Evolutionary conservation across 2,329 filamentous ascomycete genomes (phyloP).

Genomic region (Diaporthe citri): DNA sequence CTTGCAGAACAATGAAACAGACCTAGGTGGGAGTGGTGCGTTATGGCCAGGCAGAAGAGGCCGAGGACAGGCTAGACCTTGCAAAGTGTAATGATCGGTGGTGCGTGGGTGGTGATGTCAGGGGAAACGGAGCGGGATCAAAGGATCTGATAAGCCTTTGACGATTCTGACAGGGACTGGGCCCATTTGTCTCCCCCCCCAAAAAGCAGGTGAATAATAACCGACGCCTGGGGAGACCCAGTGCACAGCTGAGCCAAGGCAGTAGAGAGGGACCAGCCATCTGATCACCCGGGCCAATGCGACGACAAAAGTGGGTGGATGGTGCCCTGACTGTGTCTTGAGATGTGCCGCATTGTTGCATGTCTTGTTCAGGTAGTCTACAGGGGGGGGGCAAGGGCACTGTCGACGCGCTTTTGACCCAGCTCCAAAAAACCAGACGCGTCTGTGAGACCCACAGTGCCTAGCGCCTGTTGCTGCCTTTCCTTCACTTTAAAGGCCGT

Average conservation of each 20-base stretch:
- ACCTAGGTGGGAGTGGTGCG: neutral
- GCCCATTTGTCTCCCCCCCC: neutral
- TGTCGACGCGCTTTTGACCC: constrained; percentile 32
- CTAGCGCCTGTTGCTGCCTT: constrained; percentile 26
- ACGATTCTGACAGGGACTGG: constrained; percentile 19
- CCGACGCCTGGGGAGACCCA: neutral
- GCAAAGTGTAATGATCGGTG: constrained; percentile 14
- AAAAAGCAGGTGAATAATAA: neutral
- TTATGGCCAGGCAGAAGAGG: constrained; percentile 1
- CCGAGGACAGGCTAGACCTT: constrained; percentile 28
- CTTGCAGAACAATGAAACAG: neutral
- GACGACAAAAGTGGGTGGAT: constrained; percentile 27
- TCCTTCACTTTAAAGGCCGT: constrained; percentile 33
- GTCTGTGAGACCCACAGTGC: constrained; percentile 31
- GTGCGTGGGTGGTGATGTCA: constrained; percentile 31
- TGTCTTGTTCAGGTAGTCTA: neutral
- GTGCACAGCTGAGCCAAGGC: constrained; percentile 15
- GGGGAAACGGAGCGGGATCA: constrained; percentile 23
- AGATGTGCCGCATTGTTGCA: constrained; percentile 27
- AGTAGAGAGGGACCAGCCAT: constrained; percentile 12
- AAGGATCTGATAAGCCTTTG: constrained; percentile 34
- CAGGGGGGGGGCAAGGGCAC: constrained; percentile 15
- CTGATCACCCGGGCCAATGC: constrained; percentile 24
- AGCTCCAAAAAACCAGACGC: constrained; percentile 32
- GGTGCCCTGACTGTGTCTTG: constrained; percentile 30